These are phyloP conservation scores for Penicillium bialowiezense DNA, from an alignment of 495 filamentous ascomycete species.

Conservation along the genomic window DNA sequence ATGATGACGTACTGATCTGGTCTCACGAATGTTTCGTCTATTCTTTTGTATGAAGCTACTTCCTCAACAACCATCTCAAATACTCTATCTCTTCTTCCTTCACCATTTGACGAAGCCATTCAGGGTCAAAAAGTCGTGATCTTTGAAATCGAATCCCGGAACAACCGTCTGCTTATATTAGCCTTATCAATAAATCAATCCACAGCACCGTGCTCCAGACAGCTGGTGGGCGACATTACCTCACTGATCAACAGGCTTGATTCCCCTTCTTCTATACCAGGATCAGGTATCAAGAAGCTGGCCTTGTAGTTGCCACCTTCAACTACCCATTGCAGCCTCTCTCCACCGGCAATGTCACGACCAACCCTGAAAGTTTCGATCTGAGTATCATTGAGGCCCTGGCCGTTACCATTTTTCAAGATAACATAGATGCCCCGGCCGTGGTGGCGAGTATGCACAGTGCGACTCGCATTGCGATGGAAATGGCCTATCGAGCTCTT, in stretches of 20 bases:
- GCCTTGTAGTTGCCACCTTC: slow-evolving; percentile 64
- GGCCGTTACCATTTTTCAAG: slow-evolving; percentile 27
- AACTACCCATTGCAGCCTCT: slow-evolving; percentile 66
- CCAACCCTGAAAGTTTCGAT: slow-evolving; percentile 65
- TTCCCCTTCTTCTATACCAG: slow-evolving; percentile 9
- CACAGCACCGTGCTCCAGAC: no score
- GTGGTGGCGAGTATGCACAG: slow-evolving; percentile 58
- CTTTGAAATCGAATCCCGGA: slow-evolving; percentile 62
- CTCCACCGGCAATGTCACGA: slow-evolving; percentile 49
- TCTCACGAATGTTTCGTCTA: no score
- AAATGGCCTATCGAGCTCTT: slow-evolving; percentile 52
- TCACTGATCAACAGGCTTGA: slow-evolving; percentile 61
- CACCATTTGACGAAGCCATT: slow-evolving; percentile 46
- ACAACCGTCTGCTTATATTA: slow-evolving; percentile 47
- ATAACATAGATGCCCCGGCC: slow-evolving; percentile 61
- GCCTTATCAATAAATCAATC: not conserved
- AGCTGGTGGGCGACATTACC: slow-evolving; percentile 21
- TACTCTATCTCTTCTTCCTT: slow-evolving; percentile 43
- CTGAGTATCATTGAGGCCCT: slow-evolving; percentile 4
- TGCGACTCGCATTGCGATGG: slow-evolving; percentile 58
- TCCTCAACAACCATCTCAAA: slow-evolving; percentile 45
- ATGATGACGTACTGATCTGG: no score
- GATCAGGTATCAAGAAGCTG: slow-evolving; percentile 44
- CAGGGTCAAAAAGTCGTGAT: slow-evolving; percentile 58
- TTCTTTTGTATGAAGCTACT: no score